Evolutionary conservation across 2,329 filamentous ascomycete species (phyloP).

Genomic region (Paecilomyces sp.): DNA sequence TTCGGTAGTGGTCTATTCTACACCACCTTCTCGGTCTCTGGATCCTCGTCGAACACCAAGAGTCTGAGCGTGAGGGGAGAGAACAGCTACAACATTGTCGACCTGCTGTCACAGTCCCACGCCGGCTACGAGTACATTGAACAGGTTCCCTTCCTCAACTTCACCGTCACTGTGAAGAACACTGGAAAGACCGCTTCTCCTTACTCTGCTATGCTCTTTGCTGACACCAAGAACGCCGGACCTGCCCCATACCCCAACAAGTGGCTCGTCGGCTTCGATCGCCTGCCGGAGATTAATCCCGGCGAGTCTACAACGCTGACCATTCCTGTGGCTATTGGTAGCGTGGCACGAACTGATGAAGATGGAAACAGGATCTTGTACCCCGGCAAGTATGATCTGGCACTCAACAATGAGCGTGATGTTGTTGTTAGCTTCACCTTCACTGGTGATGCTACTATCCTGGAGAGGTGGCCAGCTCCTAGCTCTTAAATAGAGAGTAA

Average conservation of each 20-base stretch:
- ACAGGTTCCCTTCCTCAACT: slow-evolving; percentile 29
- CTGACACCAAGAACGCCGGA: slow-evolving; percentile 28
- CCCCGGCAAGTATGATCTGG: slow-evolving; percentile 35
- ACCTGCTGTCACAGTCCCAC: slow-evolving; percentile 23
- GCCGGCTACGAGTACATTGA: slow-evolving; percentile 20
- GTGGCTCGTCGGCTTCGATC: slow-evolving; percentile 34
- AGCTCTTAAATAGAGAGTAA: background rate
- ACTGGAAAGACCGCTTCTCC: slow-evolving; percentile 29
- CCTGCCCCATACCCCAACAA: slow-evolving; percentile 36
- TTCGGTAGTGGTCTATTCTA: slow-evolving; percentile 41
- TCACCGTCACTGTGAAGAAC: slow-evolving; percentile 30
- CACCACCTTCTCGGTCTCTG: slow-evolving; percentile 27
- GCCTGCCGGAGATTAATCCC: slow-evolving; percentile 19
- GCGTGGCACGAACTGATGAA: slow-evolving; percentile 29
- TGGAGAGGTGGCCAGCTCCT: slow-evolving; percentile 28
- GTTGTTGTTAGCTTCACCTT: slow-evolving; percentile 25
- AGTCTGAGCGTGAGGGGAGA: background rate
- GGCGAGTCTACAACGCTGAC: slow-evolving; percentile 17
- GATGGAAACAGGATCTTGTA: slow-evolving; percentile 33
- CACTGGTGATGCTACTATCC: slow-evolving; percentile 21
- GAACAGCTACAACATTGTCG: slow-evolving; percentile 24
- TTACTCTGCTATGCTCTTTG: slow-evolving; percentile 35
- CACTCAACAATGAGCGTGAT: slow-evolving; percentile 33
- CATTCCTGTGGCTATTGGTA: slow-evolving; percentile 32
- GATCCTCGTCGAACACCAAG: slow-evolving; percentile 2